Evolutionary conservation across 129 eudicot species (phyloP), one percentile per base, ranked within the genome.

Genomic region (Lactuca saligna): DNA sequence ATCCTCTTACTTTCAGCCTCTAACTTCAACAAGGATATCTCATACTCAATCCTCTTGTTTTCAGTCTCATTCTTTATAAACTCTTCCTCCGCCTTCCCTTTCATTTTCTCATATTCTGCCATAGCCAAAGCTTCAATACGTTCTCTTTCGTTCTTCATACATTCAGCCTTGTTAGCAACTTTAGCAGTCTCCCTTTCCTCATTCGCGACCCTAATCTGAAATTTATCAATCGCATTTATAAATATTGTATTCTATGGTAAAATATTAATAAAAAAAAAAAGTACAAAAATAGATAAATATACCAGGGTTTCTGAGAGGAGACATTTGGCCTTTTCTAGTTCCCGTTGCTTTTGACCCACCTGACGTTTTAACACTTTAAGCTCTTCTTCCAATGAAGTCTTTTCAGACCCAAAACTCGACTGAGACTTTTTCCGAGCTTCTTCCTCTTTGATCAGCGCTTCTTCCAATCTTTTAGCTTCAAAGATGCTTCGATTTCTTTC

Each of bases 281-380:
- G 60, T 6, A 71, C 0, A 71, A 7, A 17, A 53, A 66, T 10
- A 38, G 20, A 5, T 17, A 39, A 12, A 5, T 49, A 14, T 80
- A 87, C 96, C 90, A 83, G 75, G 9, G 61, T 34, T 60, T 86
- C 89, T 57, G 67, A 75, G 60, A 68, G 58, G 34, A 77, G 72
- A 5, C 8, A 66, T 79, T 75, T 84, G 17, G 82, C 77, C 82
- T 80, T 89, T 31, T 77, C 82, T 2, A 79, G 34, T 3, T 34
- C 70, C 44, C 38, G 66, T 2, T 48, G 48, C 66, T 68, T 61
- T 12, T 63, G 75, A 44, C 59, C 81, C 41, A 9, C 64, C 54
- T 71, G 49, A 12, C 53, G 61, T 71, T 69, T 86, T 56, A 63
- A 2, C 16, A 48, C 57, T 37, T 54, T 71, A 12, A 82, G 38